phyloP scores from a whole-genome alignment of 1,284 basidiomycete genomes.

The Chalciporus sp. region DNA sequence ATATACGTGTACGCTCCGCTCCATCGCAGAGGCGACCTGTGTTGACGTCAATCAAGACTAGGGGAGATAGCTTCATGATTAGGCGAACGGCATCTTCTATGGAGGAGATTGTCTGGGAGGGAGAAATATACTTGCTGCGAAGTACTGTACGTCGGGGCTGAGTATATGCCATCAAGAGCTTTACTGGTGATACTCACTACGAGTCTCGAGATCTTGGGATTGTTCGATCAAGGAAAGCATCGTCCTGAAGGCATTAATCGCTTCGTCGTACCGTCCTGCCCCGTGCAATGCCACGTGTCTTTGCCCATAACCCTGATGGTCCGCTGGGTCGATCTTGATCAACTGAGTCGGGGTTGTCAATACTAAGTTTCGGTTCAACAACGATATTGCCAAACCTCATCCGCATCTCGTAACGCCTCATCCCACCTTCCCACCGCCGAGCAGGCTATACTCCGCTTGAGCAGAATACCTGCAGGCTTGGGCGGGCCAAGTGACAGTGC shows the following conservation, averaged over 20 bases:
- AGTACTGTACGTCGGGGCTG: too few relatives aligned
- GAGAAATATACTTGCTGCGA: too few relatives aligned
- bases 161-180: too few relatives aligned
- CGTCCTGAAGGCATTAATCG: background rate
- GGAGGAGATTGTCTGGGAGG: too few relatives aligned
- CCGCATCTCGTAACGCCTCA: background rate
- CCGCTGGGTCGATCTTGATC: too few relatives aligned
- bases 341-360: background rate
- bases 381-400: background rate
- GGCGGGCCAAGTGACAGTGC: background rate
- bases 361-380: background rate
- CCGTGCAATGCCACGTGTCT: background rate
- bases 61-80: too few relatives aligned
- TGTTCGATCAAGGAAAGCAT: background rate
- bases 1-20: too few relatives aligned
- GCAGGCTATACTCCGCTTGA: background rate
- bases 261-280: background rate
- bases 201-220: background rate
- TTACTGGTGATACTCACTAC: background rate
- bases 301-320: background rate
- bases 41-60: too few relatives aligned
- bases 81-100: too few relatives aligned
- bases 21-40: too few relatives aligned
- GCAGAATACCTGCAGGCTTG: background rate
- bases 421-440: background rate